These are phyloP conservation scores for Lichtheimia ornata DNA, from an alignment of 371 early-diverging fungal genomes.

Conservation along the genomic window DNA sequence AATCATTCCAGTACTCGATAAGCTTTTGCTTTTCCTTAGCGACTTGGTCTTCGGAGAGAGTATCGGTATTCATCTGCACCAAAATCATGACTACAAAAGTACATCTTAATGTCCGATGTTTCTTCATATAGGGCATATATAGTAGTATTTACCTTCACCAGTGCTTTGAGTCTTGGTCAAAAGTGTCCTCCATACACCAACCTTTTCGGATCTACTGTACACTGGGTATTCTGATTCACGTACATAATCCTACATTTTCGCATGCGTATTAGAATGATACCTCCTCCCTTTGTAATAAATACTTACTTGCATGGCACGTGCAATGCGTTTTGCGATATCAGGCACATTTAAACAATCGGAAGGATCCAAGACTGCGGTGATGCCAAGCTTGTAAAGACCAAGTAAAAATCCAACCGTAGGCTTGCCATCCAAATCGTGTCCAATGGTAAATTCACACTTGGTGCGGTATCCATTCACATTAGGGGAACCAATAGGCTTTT, in stretches of 20 bases:
- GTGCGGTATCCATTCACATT: conserved; percentile 67
- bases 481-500: conserved; percentile 67
- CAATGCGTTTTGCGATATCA: conserved; percentile 59
- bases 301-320: conserved; percentile 45
- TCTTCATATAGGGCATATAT: neutral
- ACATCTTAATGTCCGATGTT: neutral
- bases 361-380: conserved; percentile 55
- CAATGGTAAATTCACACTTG: conserved; percentile 85
- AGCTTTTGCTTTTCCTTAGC: conserved; percentile 40
- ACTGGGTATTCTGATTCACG: conserved; percentile 45
- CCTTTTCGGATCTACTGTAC: conserved; percentile 61
- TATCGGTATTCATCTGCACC: conserved; percentile 59
- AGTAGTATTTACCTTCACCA: conserved; percentile 23
- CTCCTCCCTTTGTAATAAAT: no score
- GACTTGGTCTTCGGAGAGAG: conserved; percentile 43
- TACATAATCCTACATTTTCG: conserved; percentile 41
- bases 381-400: conserved; percentile 66
- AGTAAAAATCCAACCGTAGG: conserved; percentile 73
- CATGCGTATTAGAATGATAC: no score
- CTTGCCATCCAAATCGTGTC: conserved; percentile 59
- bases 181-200: conserved; percentile 71
- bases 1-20: conserved; percentile 29
- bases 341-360: conserved; percentile 55
- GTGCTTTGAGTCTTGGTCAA: conserved; percentile 59
- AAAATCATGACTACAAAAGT: conserved; percentile 57